Conservation (phyloP, 164 flowering plant species). For the Brasenia schreberi region DNA sequence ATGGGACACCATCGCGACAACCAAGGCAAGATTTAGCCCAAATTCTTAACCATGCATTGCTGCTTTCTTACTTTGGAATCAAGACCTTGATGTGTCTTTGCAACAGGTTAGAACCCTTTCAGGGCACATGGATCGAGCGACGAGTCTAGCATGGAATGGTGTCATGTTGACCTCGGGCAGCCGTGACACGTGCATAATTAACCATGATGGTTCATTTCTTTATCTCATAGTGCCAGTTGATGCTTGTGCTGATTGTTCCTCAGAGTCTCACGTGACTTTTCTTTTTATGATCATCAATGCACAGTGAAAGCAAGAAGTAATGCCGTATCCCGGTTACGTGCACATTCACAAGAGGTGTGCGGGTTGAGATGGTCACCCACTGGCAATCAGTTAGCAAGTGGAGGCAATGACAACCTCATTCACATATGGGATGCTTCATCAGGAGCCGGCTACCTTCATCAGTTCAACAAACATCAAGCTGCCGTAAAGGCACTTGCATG, state of each 20-base stretch:
- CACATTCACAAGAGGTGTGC: slow-evolving; percentile 24
- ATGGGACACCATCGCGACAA: slow-evolving; percentile 34
- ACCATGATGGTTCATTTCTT: slow-evolving; percentile 30
- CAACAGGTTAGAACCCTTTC: slow-evolving; percentile 25
- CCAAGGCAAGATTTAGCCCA: slow-evolving; percentile 13
- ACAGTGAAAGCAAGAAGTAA: slow-evolving; percentile 27
- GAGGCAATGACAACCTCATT: slow-evolving; percentile 32
- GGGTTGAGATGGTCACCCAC: slow-evolving; percentile 29
- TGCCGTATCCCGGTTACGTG: slow-evolving; percentile 11
- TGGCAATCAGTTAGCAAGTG: slow-evolving; percentile 31
- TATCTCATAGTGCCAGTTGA: background rate
- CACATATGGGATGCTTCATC: slow-evolving; percentile 36
- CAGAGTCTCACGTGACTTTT: background rate
- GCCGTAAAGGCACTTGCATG: slow-evolving; percentile 60
- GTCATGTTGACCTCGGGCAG: slow-evolving; percentile 33
- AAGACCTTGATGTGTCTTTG: background rate
- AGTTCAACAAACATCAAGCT: slow-evolving; percentile 23
- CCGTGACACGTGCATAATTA: slow-evolving; percentile 27
- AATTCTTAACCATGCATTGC: background rate
- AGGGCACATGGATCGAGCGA: slow-evolving; percentile 27
- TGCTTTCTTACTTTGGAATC: background rate
- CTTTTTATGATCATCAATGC: background rate
- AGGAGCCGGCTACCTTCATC: slow-evolving; percentile 11
- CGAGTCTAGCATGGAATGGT: slow-evolving; percentile 33
- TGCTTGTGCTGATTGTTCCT: background rate